Percentiles rank a stretch among this genome's conserved stretches.
phyloP scores from a whole-genome alignment of 1,139 yeast species.

The Diutina ranongensis region DNA sequence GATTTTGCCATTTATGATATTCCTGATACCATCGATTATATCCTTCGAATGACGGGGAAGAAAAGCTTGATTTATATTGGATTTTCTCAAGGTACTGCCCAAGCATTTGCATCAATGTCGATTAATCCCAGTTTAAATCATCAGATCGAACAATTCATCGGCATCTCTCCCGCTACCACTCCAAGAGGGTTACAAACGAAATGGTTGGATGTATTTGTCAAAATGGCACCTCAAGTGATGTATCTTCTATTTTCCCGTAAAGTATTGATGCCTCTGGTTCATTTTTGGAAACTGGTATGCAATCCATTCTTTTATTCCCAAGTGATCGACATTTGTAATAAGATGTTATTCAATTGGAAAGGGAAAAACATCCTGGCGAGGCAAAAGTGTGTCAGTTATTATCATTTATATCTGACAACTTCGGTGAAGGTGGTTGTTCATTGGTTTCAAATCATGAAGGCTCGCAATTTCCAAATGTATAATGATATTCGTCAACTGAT shows the following conservation, averaged over 20 bases:
- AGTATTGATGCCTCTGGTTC: constrained; percentile 63
- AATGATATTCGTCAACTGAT: constrained; percentile 37
- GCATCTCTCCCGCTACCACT: constrained; percentile 89
- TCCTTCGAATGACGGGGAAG: constrained; percentile 20
- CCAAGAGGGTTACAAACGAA: constrained; percentile 76
- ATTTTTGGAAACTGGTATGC: constrained; percentile 73
- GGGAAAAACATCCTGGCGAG: constrained; percentile 53
- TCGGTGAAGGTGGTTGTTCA: constrained; percentile 89
- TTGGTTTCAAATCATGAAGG: constrained; percentile 87
- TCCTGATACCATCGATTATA: constrained; percentile 61
- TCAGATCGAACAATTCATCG: constrained; percentile 62
- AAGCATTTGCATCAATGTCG: constrained; percentile 72
- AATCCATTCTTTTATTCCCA: constrained; percentile 75
- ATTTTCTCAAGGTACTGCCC: constrained; percentile 88
- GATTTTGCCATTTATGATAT: constrained; percentile 79
- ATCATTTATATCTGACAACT: constrained; percentile 82
- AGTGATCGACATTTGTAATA: constrained; percentile 60
- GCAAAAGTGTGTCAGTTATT: constrained; percentile 69
- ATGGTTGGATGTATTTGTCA: constrained; percentile 64
- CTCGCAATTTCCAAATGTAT: constrained; percentile 81
- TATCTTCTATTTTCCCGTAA: constrained; percentile 65
- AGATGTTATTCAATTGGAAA: constrained; percentile 67
- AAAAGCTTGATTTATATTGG: constrained; percentile 59
- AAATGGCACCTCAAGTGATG: constrained; percentile 68
- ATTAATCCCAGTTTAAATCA: constrained; percentile 57